Base-by-base conservation (phyloP, 225 moss, liverwort and hornwort species). In the Climacium dendroides region DNA sequence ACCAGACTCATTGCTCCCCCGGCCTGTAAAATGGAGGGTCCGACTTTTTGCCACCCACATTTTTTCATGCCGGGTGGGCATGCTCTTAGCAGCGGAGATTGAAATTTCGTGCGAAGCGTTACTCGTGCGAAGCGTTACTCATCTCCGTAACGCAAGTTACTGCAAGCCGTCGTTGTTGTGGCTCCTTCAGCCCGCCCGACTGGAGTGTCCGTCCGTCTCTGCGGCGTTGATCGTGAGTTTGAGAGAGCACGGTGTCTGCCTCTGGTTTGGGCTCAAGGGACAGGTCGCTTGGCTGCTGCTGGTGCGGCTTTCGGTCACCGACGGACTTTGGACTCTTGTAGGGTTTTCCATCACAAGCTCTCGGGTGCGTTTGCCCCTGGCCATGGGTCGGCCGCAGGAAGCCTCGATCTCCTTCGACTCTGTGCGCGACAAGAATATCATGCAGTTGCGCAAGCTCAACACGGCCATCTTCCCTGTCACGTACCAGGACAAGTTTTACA, bases 361-460 rank as follows among this genome's bases (percentile, higher is more conserved):
- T 59, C 20, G 62, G 25, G 64, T 64, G 72, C 50, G 43, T 65
- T 43, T 79, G 60, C 52, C 72, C 77, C 78, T 52, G 83, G 89
- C 86, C 54, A 98, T 98, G 98, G 96, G 90, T 74, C 93, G 93
- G 74, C 88, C 94, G 47, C 91, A 94, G 74, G 96, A 93, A 80
- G 95, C 94, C 82, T 91, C 92, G 60, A 93, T 98, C 72, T 93
- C 98, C 80, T 96, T 98, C 83, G 98, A 98, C 91, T 93, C 93
- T 7, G 96, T 97, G 86, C 91, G 96, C 70, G 97, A 98, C 90
- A 98, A 98, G 94, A 98, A 98, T 86, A 91, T 97, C 29, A 95
- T 97, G 98, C 96, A 95, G 95, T 90, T 98, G 91, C 96, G 93
- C 88, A 98, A 98, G 91, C 93, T 98, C 85, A 98, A 98, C 74